Conservation (phyloP, 1,284 basidiomycete species). For the Cryptococcus neoformans region DNA sequence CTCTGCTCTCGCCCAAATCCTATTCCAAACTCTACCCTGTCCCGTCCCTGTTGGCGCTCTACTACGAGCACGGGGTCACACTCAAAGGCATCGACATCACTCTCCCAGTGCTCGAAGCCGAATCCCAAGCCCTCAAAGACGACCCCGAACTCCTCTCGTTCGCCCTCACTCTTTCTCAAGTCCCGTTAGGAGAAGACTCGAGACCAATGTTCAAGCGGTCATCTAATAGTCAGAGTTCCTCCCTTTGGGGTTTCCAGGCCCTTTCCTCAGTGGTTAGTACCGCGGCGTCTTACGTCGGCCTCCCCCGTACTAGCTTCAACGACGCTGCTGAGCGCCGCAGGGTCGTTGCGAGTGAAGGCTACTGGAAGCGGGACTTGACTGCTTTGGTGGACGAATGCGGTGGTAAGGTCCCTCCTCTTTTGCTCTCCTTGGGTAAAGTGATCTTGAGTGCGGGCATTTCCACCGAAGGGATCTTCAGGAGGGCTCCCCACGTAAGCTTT, state of each 20-base stretch:
- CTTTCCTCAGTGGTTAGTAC: slow-evolving; percentile 12
- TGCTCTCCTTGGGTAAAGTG: slow-evolving; percentile 20
- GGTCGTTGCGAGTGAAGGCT: slow-evolving; percentile 6
- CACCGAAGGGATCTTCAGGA: slow-evolving; percentile 40
- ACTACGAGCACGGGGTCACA: slow-evolving; percentile 19
- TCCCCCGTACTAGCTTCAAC: background rate
- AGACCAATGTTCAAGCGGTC: slow-evolving; percentile 27
- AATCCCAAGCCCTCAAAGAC: slow-evolving; percentile 24
- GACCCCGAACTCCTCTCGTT: slow-evolving; percentile 14
- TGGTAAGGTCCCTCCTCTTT: slow-evolving; percentile 20
- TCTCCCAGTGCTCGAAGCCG: slow-evolving; percentile 26
- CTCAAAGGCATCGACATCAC: slow-evolving; percentile 32
- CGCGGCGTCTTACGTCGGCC: slow-evolving; percentile 13
- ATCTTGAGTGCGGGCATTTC: slow-evolving; percentile 27
- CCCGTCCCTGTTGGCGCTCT: slow-evolving; percentile 26
- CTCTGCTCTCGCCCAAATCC: slow-evolving; percentile 41
- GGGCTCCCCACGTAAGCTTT: slow-evolving; percentile 29
- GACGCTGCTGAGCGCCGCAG: too few relatives aligned
- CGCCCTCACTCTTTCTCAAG: background rate
- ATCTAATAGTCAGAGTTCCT: slow-evolving; percentile 19
- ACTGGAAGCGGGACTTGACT: slow-evolving; percentile 19
- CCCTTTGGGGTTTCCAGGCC: slow-evolving; percentile 2
- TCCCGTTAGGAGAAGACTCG: slow-evolving; percentile 5
- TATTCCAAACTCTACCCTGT: slow-evolving; percentile 37
- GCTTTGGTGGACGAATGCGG: slow-evolving; percentile 16